Evolutionary conservation across 2,329 filamentous ascomycete genomes (phyloP).

Genomic region (Curvularia verruculosa): DNA sequence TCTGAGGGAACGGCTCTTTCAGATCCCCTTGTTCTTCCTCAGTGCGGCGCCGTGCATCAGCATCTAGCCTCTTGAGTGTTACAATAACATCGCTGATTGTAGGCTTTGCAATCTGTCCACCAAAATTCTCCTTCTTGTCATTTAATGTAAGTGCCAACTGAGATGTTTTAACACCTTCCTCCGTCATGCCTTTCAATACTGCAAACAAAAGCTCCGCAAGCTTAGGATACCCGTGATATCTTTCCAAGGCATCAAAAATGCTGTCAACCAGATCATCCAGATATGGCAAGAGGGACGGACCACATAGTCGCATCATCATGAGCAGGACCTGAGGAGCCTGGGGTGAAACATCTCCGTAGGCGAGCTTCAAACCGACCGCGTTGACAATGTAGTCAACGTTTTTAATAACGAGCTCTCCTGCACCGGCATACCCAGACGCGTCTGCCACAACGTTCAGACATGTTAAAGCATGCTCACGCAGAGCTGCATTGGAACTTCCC

Average conservation of each 20-base stretch:
- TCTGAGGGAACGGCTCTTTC: constrained; percentile 33
- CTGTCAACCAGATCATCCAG: constrained; percentile 89
- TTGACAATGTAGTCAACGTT: constrained; percentile 98
- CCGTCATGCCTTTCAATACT: constrained; percentile 80
- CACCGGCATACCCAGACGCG: constrained; percentile 74
- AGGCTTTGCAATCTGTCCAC: constrained; percentile 5
- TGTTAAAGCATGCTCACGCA: constrained; percentile 82
- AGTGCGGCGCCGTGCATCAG: constrained; percentile 30
- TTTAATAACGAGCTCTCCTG: constrained; percentile 80
- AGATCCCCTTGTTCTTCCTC: constrained; percentile 31
- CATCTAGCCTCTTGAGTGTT: constrained; percentile 46
- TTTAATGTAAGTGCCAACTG: constrained; percentile 50
- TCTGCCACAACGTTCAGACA: constrained; percentile 80
- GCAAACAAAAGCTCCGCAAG: constrained; percentile 86
- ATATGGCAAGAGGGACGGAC: constrained; percentile 80
- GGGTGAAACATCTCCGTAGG: constrained; percentile 89
- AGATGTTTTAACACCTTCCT: constrained; percentile 72
- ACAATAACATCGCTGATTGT: constrained; percentile 31
- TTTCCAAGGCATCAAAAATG: constrained; percentile 91
- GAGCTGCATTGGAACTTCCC: constrained; percentile 68
- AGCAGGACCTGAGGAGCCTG: constrained; percentile 87
- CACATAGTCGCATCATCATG: constrained; percentile 93
- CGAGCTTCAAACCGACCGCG: constrained; percentile 84
- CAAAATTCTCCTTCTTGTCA: not conserved
- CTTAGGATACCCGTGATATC: constrained; percentile 88